Percentiles rank a stretch among this genome's conserved stretches.
phyloP scores from a whole-genome alignment of 202 grass and related monocot genomes.

The Elaeis oleifera region DNA sequence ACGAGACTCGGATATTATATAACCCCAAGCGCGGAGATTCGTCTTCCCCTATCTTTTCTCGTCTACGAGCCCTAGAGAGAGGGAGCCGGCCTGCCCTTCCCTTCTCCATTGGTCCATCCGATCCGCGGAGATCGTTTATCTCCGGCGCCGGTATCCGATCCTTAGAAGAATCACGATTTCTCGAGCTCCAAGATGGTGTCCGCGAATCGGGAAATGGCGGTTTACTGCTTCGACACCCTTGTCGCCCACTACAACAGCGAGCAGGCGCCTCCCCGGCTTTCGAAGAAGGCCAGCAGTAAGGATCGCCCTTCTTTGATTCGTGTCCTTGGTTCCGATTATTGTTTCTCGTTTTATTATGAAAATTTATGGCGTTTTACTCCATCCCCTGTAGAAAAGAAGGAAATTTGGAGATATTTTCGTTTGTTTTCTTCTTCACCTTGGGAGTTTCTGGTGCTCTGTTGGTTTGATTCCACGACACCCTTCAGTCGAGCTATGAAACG shows the following conservation, averaged over 20 bases:
- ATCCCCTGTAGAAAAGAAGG: no score
- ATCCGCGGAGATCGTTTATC: neutral
- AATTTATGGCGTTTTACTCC: neutral
- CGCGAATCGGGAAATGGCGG: slow-evolving; percentile 40
- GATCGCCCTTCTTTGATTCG: neutral
- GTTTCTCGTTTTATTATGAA: neutral
- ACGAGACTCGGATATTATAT: no score
- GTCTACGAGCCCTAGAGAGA: no score
- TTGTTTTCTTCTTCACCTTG: no score
- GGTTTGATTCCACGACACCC: no score
- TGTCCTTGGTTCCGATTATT: neutral
- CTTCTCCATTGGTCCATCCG: neutral
- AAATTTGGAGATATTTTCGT: no score
- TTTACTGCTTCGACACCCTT: slow-evolving; percentile 14
- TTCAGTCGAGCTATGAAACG: no score
- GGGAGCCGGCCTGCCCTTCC: neutral
- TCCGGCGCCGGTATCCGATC: neutral
- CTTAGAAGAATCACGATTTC: slow-evolving; percentile 1
- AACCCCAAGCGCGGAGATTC: no score
- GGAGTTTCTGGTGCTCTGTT: no score
- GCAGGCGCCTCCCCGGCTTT: neutral
- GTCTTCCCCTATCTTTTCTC: neutral
- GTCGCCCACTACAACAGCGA: slow-evolving; percentile 17
- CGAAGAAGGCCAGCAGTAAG: slow-evolving; percentile 20
- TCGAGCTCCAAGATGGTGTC: slow-evolving; percentile 47